Conservation (phyloP, 176 grass and related monocot genomes). For the Eleusine indica region DNA sequence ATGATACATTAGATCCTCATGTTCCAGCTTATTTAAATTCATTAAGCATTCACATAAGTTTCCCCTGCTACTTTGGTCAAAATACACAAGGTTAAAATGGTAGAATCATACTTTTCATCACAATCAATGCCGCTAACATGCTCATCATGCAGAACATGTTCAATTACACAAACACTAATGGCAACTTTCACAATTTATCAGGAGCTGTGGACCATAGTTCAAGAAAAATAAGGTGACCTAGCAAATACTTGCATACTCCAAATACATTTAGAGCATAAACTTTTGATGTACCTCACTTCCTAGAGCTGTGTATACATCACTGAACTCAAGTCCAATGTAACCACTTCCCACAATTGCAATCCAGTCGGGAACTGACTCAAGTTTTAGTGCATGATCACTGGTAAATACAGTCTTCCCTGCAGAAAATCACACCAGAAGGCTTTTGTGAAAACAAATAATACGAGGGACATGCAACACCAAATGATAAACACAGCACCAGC, state of each 20-base stretch:
- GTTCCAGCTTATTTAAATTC: slow-evolving; percentile 16
- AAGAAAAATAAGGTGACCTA: background rate
- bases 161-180: too few species aligned
- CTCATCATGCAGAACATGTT: background rate
- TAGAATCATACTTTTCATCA: slow-evolving; percentile 7
- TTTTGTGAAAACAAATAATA: slow-evolving; percentile 27
- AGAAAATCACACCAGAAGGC: slow-evolving; percentile 10
- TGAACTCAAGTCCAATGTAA: slow-evolving; percentile 99
- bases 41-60: slow-evolving; percentile 24
- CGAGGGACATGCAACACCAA: slow-evolving; percentile 19
- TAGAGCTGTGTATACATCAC: slow-evolving; percentile 93
- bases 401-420: slow-evolving; percentile 93
- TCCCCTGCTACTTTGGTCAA: too few species aligned
- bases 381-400: slow-evolving; percentile 89
- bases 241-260: background rate
- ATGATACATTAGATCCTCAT: background rate
- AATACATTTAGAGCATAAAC: slow-evolving; percentile 26
- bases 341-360: slow-evolving; percentile 98
- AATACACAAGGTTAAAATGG: background rate
- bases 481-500: background rate
- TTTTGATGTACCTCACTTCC: slow-evolving; percentile 76
- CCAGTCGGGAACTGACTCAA: slow-evolving; percentile 90
- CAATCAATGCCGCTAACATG: background rate
- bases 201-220: slow-evolving; percentile 22
- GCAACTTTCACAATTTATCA: slow-evolving; percentile 6